Evolutionary conservation across 768 basidiomycete species (phyloP).

Genomic region (Mycena albidolilacea): DNA sequence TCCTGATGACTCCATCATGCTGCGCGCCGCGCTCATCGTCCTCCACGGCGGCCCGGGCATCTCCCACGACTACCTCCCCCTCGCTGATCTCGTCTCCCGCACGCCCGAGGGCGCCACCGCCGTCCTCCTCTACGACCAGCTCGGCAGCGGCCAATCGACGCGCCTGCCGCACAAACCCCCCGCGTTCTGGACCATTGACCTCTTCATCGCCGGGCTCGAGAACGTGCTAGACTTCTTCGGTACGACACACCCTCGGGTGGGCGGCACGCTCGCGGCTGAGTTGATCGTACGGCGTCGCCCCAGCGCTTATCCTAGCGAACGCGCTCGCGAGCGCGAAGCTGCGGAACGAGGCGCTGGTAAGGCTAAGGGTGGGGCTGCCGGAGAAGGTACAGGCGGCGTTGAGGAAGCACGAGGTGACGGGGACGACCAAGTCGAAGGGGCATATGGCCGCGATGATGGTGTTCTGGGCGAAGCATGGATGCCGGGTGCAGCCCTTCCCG

Average conservation of each 20-base stretch:
- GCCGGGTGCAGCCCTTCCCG: constrained; percentile 63
- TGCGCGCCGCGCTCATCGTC: constrained; percentile 55
- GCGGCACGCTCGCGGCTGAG: constrained; percentile 58
- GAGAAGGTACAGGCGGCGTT: constrained; percentile 56
- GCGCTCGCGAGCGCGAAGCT: constrained; percentile 55
- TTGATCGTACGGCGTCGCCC: constrained; percentile 42
- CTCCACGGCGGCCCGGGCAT: constrained; percentile 69
- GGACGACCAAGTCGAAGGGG: constrained; percentile 59
- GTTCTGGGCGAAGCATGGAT: constrained; percentile 61
- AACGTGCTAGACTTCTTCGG: constrained; percentile 9
- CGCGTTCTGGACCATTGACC: constrained; percentile 61
- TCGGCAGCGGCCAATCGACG: constrained; percentile 68
- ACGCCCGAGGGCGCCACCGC: constrained; percentile 48
- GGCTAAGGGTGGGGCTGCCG: constrained; percentile 55
- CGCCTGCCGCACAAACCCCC: constrained; percentile 61
- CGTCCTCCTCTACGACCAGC: constrained; percentile 70
- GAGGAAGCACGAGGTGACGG: constrained; percentile 62
- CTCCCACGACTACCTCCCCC: constrained; percentile 59
- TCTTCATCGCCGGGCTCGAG: constrained; percentile 47
- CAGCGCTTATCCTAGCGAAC: constrained; percentile 52
- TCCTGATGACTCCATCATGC: constrained; percentile 40
- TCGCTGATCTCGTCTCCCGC: constrained; percentile 54
- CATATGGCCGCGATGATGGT: constrained; percentile 59
- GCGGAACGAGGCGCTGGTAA: constrained; percentile 51
- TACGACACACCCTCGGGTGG: neutral